A percentile compares a stretch with the other conserved stretches of the same genome.
Evolutionary conservation across 257 asterid genomes (phyloP).

Genomic region (Nemophila menziesii): DNA sequence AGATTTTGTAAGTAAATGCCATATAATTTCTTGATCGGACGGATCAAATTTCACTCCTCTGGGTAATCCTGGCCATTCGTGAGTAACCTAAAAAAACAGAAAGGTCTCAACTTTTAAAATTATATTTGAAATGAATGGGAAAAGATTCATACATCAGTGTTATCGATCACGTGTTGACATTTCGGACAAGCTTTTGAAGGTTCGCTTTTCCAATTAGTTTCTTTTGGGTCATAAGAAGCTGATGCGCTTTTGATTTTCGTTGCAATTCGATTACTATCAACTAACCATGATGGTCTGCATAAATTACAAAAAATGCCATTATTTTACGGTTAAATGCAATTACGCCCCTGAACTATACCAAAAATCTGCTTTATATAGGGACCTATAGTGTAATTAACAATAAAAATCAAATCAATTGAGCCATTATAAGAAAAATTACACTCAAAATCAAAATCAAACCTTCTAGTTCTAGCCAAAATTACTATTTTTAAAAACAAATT

Average conservation of each 20-base stretch:
- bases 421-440: no score
- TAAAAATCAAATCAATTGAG: no score
- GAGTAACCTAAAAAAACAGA: conserved; percentile 42
- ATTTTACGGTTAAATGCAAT: conserved; percentile 1
- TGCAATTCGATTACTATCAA: conserved; percentile 75
- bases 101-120: not conserved
- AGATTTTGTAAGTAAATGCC: conserved; percentile 75
- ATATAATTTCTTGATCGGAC: conserved; percentile 71
- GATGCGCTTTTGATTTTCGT: conserved; percentile 85
- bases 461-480: not conserved
- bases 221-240: conserved; percentile 36
- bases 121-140: not conserved
- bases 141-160: conserved; percentile 49
- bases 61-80: conserved; percentile 96
- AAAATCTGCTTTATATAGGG: no score
- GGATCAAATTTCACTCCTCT: conserved; percentile 96
- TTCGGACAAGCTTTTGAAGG: conserved; percentile 85
- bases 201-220: conserved; percentile 67
- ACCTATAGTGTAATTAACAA: no score
- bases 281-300: conserved; percentile 81
- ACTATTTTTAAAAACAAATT: no score
- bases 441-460: not conserved
- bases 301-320: not conserved
- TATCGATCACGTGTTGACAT: conserved; percentile 58
- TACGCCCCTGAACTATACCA: no score